Base-by-base conservation (phyloP, 2,329 filamentous ascomycete species). In the Fusarium pseudograminearum region DNA sequence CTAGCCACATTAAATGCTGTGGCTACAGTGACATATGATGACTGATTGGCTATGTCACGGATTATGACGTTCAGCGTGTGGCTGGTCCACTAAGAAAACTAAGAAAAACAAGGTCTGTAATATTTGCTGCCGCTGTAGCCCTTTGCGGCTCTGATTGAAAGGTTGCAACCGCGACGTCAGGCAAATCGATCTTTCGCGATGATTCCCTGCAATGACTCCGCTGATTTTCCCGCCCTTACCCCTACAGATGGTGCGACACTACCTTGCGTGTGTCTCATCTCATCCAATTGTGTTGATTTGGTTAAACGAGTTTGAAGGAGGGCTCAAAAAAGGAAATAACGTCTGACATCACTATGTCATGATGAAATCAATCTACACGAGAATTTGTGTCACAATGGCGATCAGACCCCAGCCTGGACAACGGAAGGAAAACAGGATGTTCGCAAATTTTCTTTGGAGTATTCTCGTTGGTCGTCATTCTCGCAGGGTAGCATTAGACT, bases 281-380 rank as follows among this genome's bases (percentile, higher is more conserved):
- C 20, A 22, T n/a, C 51, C 33, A 34, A 58, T 31, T 31, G 48
- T 40, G 28, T 26, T 36, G 31, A 52, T 45, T 55, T 55, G 40
- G 45, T 62, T 65, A 60, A 60, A 47, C 41, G 26, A 44, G 30
- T 31, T 33, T 58, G 28, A 47, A 28, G 33, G 34, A 47, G 57
- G 40, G 22, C 51, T 52, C 34, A 20, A 24, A 31, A 52, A 33
- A 52, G 24, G 47, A 26, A 34, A 28, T 7, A 18, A 33, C 20
- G 30, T 52, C 58, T 72, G 69, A 72, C 69, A 70, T 72, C 69
- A 72, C 36, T 26, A 12, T 47, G 54, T 72, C 70, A 72, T 68
- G 59, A 68, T 72, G 70, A 70, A 44, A 60, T 72, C 63, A 71
- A 66, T 50, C 33, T 18, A 56, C 26, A 56, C 28, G 42, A 47